Evolutionary conservation across 2,329 filamentous ascomycete genomes (phyloP).

Genomic region (Colletotrichum viniferum): DNA sequence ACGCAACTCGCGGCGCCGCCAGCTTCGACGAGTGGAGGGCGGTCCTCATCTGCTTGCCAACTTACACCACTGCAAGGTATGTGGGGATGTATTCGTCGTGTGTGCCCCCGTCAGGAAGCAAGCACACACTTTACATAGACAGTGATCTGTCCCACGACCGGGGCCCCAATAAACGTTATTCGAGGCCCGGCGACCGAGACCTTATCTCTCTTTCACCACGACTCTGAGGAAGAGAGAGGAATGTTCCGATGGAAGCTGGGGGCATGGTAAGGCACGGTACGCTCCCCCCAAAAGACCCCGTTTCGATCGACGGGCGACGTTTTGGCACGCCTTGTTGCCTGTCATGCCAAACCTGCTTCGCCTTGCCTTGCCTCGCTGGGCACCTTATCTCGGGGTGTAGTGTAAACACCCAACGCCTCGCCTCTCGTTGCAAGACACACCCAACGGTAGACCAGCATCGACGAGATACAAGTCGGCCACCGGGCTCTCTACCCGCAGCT

Average conservation of each 20-base stretch:
- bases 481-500: not conserved
- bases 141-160: not conserved
- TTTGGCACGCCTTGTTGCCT: not conserved
- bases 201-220: not conserved
- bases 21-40: not conserved
- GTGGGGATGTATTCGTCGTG: not conserved
- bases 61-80: not conserved
- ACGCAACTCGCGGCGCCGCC: not conserved
- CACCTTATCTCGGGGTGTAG: not conserved
- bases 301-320: not conserved
- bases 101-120: not conserved
- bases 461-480: not conserved
- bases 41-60: not conserved
- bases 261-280: not conserved
- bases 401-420: not conserved
- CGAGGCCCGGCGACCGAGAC: not conserved
- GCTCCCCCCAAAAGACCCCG: not conserved
- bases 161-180: not conserved
- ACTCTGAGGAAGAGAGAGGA: not conserved
- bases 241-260: not conserved
- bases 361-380: not conserved
- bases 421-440: not conserved
- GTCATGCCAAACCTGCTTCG: not conserved
- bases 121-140: not conserved
- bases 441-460: not conserved